Percentiles rank a stretch among this genome's conserved stretches.
These are phyloP conservation scores for Ustilago curta DNA, from an alignment of 1,284 basidiomycete species.

Conservation along the genomic window DNA sequence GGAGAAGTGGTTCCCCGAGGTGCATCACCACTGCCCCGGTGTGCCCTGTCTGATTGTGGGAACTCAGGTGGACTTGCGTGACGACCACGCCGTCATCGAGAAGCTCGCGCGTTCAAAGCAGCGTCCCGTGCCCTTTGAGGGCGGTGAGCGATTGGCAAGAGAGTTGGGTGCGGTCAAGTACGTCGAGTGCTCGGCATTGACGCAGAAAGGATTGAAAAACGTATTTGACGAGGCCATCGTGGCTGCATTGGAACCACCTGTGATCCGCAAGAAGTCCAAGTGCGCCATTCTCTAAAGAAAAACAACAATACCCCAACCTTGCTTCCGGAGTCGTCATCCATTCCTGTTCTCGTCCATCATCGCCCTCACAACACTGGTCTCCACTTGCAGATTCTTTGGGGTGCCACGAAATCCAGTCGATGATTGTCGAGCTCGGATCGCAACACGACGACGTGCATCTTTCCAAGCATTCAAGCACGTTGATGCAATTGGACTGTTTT, in stretches of 20 bases:
- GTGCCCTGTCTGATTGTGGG: conserved; percentile 99
- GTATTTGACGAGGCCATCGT: conserved; percentile 99
- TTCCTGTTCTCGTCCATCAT: neutral
- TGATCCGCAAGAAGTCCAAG: conserved; percentile 81
- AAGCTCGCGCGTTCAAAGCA: conserved; percentile 97
- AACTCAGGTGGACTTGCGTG: conserved; percentile 96
- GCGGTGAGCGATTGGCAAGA: conserved; percentile 91
- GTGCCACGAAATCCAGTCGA: neutral
- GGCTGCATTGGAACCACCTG: conserved; percentile 95
- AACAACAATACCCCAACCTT: conserved; percentile 19
- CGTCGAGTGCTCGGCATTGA: conserved; percentile 98
- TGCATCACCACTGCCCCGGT: conserved; percentile 99
- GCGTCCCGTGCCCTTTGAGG: conserved; percentile 86
- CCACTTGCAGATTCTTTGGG: neutral
- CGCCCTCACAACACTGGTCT: neutral
- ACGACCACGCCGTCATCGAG: conserved; percentile 91
- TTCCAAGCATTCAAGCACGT: neutral
- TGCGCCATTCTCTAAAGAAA: conserved; percentile 82
- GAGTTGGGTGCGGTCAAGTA: conserved; percentile 98
- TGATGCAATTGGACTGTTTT: neutral
- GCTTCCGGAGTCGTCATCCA: conserved; percentile 9
- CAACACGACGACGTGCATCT: neutral
- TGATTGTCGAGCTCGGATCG: conserved; percentile 4
- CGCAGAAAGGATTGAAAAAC: conserved; percentile 99
- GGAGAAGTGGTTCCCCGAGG: conserved; percentile 99